Percentiles rank a stretch among this genome's conserved stretches.
Conservation (phyloP, 2,329 filamentous ascomycete species). For the Talaromyces islandicus region DNA sequence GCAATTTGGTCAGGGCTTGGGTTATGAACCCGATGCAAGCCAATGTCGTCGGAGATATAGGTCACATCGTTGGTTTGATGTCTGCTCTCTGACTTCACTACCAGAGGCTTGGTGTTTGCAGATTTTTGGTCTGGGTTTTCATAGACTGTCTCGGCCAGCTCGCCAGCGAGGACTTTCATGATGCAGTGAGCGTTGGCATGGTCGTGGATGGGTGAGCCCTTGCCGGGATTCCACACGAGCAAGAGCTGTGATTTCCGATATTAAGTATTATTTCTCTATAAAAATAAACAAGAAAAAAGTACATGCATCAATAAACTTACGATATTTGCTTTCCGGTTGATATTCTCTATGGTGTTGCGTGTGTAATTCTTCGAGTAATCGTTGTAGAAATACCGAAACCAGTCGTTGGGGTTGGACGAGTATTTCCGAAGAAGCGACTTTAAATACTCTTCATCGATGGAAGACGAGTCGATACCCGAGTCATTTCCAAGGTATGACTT, state of each 20-base stretch:
- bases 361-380: constrained; percentile 70
- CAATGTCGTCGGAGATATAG: constrained; percentile 84
- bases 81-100: not conserved
- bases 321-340: constrained; percentile 70
- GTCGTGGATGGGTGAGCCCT: constrained; percentile 80
- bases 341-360: constrained; percentile 81
- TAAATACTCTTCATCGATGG: constrained; percentile 70
- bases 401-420: constrained; percentile 61
- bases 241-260: constrained; percentile 59
- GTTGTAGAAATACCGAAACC: constrained; percentile 69
- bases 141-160: constrained; percentile 55
- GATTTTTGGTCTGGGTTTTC: constrained; percentile 31
- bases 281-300: not conserved
- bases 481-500: constrained; percentile 70
- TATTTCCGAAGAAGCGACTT: constrained; percentile 70
- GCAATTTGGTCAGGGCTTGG: constrained; percentile 65
- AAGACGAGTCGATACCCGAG: constrained; percentile 74
- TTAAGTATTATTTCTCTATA: too few relatives aligned
- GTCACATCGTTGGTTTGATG: constrained; percentile 59
- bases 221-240: constrained; percentile 82
- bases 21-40: constrained; percentile 78
- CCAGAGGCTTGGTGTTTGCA: not conserved
- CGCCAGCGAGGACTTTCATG: constrained; percentile 72
- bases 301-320: not conserved
- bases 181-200: constrained; percentile 84